phyloP scores from a whole-genome alignment of 352 stramenopile species.

The Phytophthora hibernalis region DNA sequence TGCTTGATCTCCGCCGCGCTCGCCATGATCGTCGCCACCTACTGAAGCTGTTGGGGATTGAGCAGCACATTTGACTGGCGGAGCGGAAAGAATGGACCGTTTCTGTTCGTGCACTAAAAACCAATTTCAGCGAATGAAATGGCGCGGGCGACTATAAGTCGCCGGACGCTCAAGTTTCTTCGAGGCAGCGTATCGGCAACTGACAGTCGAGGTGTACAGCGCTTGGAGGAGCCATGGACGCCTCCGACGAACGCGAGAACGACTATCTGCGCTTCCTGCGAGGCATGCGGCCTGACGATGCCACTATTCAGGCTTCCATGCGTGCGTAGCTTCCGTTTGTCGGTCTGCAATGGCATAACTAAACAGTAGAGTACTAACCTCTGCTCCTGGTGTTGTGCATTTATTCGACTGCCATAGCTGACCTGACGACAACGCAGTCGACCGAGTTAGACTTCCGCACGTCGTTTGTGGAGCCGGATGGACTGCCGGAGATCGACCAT shows the following conservation, averaged over 20 bases:
- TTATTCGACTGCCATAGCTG: slow-evolving; percentile 39
- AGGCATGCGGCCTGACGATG: slow-evolving; percentile 69
- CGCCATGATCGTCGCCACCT: slow-evolving; percentile 46
- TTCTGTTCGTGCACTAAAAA: neutral
- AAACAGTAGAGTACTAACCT: neutral
- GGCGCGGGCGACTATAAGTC: too few relatives aligned
- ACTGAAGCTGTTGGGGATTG: slow-evolving; percentile 31
- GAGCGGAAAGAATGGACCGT: neutral
- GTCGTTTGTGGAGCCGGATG: slow-evolving; percentile 65
- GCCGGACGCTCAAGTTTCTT: too few relatives aligned
- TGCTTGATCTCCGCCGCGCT: slow-evolving; percentile 82
- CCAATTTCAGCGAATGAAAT: neutral
- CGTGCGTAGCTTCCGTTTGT: slow-evolving; percentile 37
- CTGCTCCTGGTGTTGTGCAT: neutral
- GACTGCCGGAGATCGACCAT: slow-evolving; percentile 71
- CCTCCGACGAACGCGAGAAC: slow-evolving; percentile 57
- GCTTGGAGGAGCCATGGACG: slow-evolving; percentile 35
- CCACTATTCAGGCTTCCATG: slow-evolving; percentile 48
- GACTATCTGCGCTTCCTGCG: slow-evolving; percentile 85
- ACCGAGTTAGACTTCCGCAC: slow-evolving; percentile 79
- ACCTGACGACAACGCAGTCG: slow-evolving; percentile 59
- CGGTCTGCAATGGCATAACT: neutral
- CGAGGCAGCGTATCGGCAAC: neutral
- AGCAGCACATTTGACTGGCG: slow-evolving; percentile 25
- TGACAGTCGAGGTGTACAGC: too few relatives aligned